Percentiles rank a stretch among this genome's conserved stretches.
phyloP scores from a whole-genome alignment of 768 basidiomycete species.

The Imleria badia region DNA sequence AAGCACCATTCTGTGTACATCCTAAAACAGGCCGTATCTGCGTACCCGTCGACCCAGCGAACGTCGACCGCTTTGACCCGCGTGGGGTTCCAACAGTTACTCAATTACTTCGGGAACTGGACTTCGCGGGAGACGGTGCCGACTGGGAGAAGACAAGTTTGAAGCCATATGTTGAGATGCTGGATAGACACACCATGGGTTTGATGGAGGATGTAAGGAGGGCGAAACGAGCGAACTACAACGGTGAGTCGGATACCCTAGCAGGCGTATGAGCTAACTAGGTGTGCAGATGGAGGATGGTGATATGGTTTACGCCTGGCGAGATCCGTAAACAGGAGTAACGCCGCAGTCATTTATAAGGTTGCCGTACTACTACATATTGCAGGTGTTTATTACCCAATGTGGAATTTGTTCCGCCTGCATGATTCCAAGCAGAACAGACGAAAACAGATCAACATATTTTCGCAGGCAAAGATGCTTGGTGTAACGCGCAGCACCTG shows the following conservation, averaged over 20 bases:
- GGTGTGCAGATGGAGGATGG: conserved; percentile 20
- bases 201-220: conserved; percentile 33
- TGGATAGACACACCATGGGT: conserved; percentile 57
- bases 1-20: conserved; percentile 96
- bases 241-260: conserved; percentile 11
- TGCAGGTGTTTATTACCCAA: conserved; percentile 2
- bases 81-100: conserved; percentile 81
- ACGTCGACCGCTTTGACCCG: conserved; percentile 82
- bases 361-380: neutral
- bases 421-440: neutral
- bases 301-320: conserved; percentile 13
- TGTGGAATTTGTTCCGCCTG: neutral
- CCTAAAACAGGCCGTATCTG: conserved; percentile 96
- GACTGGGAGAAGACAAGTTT: conserved; percentile 89
- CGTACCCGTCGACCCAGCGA: conserved; percentile 81
- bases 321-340: neutral
- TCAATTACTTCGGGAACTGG: conserved; percentile 77
- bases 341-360: neutral
- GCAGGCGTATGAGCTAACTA: neutral
- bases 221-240: conserved; percentile 18
- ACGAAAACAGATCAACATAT: neutral
- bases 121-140: conserved; percentile 53
- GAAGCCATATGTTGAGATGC: conserved; percentile 84
- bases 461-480: neutral
- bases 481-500: conserved; percentile 4